Base-by-base conservation (phyloP, 805 yeast genomes). In the Maudiozyma turicensis region DNA sequence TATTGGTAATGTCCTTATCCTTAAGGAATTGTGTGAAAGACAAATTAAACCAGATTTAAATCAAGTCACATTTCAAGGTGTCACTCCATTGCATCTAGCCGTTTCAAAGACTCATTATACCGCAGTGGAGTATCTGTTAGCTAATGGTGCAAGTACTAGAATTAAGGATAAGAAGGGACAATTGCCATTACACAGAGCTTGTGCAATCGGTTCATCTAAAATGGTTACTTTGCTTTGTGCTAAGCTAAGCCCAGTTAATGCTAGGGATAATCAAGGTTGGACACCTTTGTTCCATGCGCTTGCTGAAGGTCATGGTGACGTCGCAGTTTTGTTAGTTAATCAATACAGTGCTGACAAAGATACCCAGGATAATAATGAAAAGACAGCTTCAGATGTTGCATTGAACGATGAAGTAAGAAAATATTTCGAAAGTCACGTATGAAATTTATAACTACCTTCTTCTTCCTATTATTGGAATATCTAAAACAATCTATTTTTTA, bases 281-380 rank as follows among this genome's bases (percentile, higher is more conserved):
- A 84, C 95, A 0, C 81, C 96, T 1, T 63, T 91, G 51, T 95
- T 87, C 63, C 95, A 87, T 65, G 96, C 97, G 0, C 67, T 84
- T 49, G 88, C 95, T 0, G 98, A 90, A 65, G 96, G 96, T 0
- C 82, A 82, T 57, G 89, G 84, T 1, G 95, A 86, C 50, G 78
- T 79, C 9, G 95, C 86, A 0, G 71, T 80, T 1, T 58, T 70
- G 34, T 67, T 90, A 44, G 80, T 82, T 1, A 72, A 53, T 26
- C 59, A 74, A 47, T 69, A 74, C 5, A 91, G 91, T 0, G 96
- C 95, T 0, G 88, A 85, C 55, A 51, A 65, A 43, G 47, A 59
- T 20, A 49, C 71, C 11, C 68, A 67, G 45, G 79, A 75, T 54
- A 52, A 58, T 1, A 84, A 80, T 10, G 87, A 82, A 2, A 67